Evolutionary conservation across 495 filamentous ascomycete genomes (phyloP).

Genomic region (Penicillium manginii): DNA sequence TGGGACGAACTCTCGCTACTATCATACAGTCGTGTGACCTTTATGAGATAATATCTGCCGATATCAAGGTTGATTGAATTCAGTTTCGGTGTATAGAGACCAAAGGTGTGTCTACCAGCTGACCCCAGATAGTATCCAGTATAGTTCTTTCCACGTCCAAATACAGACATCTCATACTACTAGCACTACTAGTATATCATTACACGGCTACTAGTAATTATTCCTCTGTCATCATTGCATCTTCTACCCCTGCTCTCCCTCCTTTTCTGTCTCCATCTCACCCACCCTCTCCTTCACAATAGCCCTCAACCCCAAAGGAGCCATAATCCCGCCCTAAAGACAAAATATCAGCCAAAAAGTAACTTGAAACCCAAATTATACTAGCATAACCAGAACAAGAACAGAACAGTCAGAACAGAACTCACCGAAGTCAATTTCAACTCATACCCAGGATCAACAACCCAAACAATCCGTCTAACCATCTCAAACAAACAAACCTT

Average conservation of each 20-base stretch:
- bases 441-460: constrained; percentile 33
- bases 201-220: too few species aligned
- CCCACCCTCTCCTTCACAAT: constrained; percentile 3
- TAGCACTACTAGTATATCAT: too few species aligned
- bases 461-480: constrained; percentile 31
- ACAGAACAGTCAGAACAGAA: too few species aligned
- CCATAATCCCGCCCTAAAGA: constrained; percentile 21
- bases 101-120: too few species aligned
- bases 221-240: too few species aligned
- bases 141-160: too few species aligned
- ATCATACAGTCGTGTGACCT: constrained; percentile 1
- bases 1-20: background rate
- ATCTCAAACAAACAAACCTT: constrained; percentile 39
- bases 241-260: background rate
- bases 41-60: background rate
- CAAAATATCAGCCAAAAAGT: constrained; percentile 5
- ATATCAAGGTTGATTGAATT: background rate
- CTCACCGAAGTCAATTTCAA: constrained; percentile 41
- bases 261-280: background rate
- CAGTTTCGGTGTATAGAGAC: too few species aligned
- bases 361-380: background rate
- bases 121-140: background rate
- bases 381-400: too few species aligned
- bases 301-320: constrained; percentile 15
- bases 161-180: too few species aligned